Evolutionary conservation across 2,329 filamentous ascomycete genomes (phyloP).

Genomic region (Aspergillus oerlinghausenensis): DNA sequence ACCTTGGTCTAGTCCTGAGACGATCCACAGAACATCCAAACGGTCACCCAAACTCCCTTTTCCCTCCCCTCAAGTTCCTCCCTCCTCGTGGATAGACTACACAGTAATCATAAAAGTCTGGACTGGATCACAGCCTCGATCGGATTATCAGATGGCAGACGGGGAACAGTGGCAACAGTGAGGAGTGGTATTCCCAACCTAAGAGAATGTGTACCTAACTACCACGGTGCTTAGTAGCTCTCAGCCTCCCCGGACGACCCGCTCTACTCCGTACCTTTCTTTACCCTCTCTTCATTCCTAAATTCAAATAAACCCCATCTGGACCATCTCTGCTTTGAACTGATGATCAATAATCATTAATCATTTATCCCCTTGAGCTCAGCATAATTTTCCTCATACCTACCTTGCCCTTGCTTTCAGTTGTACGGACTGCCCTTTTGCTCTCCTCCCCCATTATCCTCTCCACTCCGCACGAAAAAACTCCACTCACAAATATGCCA

Average conservation of each 20-base stretch:
- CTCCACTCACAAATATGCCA: slow-evolving; percentile 15
- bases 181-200: too few species aligned
- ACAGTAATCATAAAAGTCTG: too few species aligned
- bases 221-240: background rate
- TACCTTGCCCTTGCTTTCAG: background rate
- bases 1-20: too few species aligned
- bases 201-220: too few species aligned
- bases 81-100: too few species aligned
- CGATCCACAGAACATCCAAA: background rate
- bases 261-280: too few species aligned
- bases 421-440: background rate
- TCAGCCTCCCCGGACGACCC: background rate
- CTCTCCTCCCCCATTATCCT: background rate
- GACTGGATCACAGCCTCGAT: background rate
- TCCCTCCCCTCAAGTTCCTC: too few species aligned
- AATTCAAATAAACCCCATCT: background rate
- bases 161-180: too few species aligned
- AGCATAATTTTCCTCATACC: background rate
- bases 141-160: too few species aligned
- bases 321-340: background rate
- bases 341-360: too few species aligned
- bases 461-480: background rate
- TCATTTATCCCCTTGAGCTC: background rate
- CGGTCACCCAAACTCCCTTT: background rate
- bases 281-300: background rate